These are phyloP conservation scores for Leishmania major DNA, from an alignment of 208 protist genomes.

Conservation along the genomic window DNA sequence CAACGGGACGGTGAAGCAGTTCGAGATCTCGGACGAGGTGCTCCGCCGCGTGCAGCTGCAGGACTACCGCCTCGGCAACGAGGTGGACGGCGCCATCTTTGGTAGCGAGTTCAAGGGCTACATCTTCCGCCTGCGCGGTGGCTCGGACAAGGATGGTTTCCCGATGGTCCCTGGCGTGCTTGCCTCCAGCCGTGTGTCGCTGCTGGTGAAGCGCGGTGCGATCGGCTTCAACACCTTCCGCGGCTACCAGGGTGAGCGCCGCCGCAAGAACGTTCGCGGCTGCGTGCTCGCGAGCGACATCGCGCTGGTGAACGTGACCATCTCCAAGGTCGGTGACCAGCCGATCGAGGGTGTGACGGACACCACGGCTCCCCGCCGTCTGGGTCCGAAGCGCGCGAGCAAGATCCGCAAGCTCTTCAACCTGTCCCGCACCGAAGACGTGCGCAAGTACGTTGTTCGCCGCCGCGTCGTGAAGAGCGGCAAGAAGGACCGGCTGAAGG, in stretches of 20 bases:
- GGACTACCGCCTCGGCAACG: slow-evolving; percentile 88
- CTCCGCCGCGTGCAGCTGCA: slow-evolving; percentile 82
- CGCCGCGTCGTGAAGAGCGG: slow-evolving; percentile 94
- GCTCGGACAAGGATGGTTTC: slow-evolving; percentile 99
- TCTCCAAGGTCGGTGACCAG: slow-evolving; percentile 96
- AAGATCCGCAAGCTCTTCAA: slow-evolving; percentile 99
- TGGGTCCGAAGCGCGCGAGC: slow-evolving; percentile 99
- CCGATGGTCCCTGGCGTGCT: slow-evolving; percentile 99
- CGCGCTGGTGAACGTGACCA: slow-evolving; percentile 96
- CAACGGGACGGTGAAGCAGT: slow-evolving; percentile 91
- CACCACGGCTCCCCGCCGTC: slow-evolving; percentile 91
- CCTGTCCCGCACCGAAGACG: slow-evolving; percentile 96
- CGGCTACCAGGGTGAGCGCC: slow-evolving; percentile 96
- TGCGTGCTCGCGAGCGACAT: slow-evolving; percentile 98
- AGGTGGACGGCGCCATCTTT: slow-evolving; percentile 78
- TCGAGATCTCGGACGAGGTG: slow-evolving; percentile 83
- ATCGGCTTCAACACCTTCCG: slow-evolving; percentile 92
- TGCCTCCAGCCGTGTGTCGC: slow-evolving; percentile 95
- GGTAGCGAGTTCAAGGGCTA: slow-evolving; percentile 94
- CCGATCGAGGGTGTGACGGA: slow-evolving; percentile 98
- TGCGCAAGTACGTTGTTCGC: slow-evolving; percentile 98
- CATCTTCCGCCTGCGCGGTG: slow-evolving; percentile 99
- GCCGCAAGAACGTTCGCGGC: slow-evolving; percentile 98
- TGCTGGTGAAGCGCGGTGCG: slow-evolving; percentile 96
- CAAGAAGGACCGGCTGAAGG: slow-evolving; percentile 97